These are phyloP conservation scores for Populus tremula DNA, from an alignment of 345 rosid species.

Conservation along the genomic window DNA sequence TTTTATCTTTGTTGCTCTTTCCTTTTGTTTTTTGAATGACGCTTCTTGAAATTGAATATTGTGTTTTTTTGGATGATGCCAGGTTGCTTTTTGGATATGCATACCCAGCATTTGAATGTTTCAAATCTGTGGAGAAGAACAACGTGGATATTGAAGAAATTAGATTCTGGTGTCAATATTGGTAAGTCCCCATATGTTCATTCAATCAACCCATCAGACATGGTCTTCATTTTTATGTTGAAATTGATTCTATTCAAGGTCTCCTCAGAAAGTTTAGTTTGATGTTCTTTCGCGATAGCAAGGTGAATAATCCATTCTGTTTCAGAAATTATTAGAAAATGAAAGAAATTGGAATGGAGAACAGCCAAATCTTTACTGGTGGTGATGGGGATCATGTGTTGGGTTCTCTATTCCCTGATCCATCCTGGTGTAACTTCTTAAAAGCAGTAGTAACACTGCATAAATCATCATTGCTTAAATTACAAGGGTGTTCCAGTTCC, in stretches of 20 bases:
- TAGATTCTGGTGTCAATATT: conserved; percentile 93
- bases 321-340: no score
- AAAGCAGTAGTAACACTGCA: not conserved
- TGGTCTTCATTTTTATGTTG: not conserved
- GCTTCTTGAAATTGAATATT: not conserved
- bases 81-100: conserved; percentile 84
- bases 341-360: not conserved
- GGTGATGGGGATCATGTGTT: not conserved
- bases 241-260: not conserved
- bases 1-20: not conserved
- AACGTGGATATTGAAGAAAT: conserved; percentile 69
- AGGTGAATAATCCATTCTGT: not conserved
- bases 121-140: conserved; percentile 80
- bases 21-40: not conserved
- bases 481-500: not conserved
- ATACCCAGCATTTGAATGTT: conserved; percentile 91
- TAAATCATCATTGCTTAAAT: not conserved
- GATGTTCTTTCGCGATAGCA: not conserved
- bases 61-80: conserved; percentile 6
- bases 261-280: not conserved
- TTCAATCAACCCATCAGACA: not conserved
- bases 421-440: not conserved
- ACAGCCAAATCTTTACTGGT: not conserved
- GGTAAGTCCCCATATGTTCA: conserved; percentile 38
- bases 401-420: not conserved